Evolutionary conservation across 179 eudicot genomes (phyloP).

Genomic region (Corrigiola litoralis): DNA sequence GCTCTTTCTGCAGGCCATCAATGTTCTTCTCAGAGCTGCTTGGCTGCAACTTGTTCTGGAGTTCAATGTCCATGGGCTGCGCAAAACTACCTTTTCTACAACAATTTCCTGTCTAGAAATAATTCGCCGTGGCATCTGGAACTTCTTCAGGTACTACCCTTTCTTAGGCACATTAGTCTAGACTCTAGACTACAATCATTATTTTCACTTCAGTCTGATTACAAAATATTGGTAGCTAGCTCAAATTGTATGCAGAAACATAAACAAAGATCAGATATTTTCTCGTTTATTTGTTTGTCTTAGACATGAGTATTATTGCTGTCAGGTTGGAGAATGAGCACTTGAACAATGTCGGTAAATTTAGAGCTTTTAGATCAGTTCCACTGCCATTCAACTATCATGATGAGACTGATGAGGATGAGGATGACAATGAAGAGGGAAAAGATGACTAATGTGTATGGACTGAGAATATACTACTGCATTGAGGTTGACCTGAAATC

Average conservation of each 20-base stretch:
- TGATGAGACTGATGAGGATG: constrained; percentile 13
- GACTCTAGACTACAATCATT: not conserved
- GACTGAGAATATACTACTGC: too few species aligned
- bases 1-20: constrained; percentile 36
- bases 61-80: constrained; percentile 36
- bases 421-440: constrained; percentile 29
- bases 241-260: not conserved
- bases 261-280: not conserved
- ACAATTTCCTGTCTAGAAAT: constrained; percentile 63
- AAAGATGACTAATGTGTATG: constrained; percentile 41
- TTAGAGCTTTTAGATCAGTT: constrained; percentile 69
- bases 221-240: not conserved
- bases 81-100: constrained; percentile 41
- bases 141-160: constrained; percentile 57
- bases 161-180: not conserved
- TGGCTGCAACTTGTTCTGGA: constrained; percentile 64
- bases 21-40: constrained; percentile 60
- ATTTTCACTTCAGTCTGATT: not conserved
- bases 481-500: not conserved
- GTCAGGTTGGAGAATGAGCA: constrained; percentile 89
- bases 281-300: not conserved
- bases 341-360: constrained; percentile 81
- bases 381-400: constrained; percentile 68
- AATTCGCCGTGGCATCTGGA: constrained; percentile 71
- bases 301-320: not conserved